These are phyloP conservation scores for Xylaria sp. DNA, from an alignment of 2,329 filamentous ascomycete genomes.

Conservation along the genomic window DNA sequence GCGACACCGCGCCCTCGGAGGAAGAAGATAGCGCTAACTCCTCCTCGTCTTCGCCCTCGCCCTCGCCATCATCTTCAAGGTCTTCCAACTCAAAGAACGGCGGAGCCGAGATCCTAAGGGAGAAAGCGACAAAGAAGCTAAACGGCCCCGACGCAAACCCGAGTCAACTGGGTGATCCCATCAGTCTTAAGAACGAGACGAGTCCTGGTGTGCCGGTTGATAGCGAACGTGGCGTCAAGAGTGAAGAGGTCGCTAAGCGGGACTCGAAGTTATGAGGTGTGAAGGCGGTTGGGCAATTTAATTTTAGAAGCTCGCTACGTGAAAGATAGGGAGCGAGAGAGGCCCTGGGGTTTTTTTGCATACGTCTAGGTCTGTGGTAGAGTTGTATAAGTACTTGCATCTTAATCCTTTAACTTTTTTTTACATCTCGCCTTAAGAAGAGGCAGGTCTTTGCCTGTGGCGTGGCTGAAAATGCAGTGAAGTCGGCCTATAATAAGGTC, in stretches of 20 bases:
- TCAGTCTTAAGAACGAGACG: constrained; percentile 53
- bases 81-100: neutral
- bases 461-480: too few relatives aligned
- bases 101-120: constrained; percentile 40
- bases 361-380: neutral
- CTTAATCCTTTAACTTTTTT: neutral
- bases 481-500: too few relatives aligned
- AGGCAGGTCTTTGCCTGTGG: neutral
- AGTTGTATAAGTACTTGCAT: neutral
- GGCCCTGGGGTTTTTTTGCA: too few relatives aligned
- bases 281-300: neutral
- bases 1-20: constrained; percentile 43
- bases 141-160: constrained; percentile 50
- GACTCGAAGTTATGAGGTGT: constrained; percentile 45
- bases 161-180: constrained; percentile 53
- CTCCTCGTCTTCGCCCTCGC: neutral
- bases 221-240: constrained; percentile 39
- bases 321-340: neutral
- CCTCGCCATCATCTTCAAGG: constrained; percentile 17
- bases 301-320: neutral
- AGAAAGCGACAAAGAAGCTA: constrained; percentile 46
- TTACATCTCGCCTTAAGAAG: neutral
- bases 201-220: constrained; percentile 43
- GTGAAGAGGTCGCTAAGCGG: constrained; percentile 24
- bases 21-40: constrained; percentile 38